Base-by-base conservation (phyloP, 768 basidiomycete species). In the Leucosporidium yakuticum region DNA sequence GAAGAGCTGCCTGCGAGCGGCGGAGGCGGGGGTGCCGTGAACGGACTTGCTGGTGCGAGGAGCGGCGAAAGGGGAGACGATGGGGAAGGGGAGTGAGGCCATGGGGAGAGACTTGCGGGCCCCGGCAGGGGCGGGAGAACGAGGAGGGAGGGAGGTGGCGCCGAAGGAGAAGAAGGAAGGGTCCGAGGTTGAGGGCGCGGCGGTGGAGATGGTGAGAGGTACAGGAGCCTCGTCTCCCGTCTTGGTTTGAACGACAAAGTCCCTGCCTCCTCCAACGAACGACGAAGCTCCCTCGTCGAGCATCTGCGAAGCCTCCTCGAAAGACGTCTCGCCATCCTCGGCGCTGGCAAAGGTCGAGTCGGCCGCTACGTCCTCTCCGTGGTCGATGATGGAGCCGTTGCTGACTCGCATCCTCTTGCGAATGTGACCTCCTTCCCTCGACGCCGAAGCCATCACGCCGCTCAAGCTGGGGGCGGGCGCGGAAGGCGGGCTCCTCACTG, bases 21-120 rank as follows among this genome's bases (percentile, higher is more conserved):
- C 39, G 14, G 39, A 44, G 39, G 39, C 39, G 39, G 39, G 39
- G 14, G 39, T 44, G 14, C 39, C 39, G 39, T 44, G 39, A 15
- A 34, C 21, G 6, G 53, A 27, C 32, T 34, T 21, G 44, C 39
- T 17, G 36, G 39, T 25, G 60, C 23, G n/a, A 15, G 9, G 20
- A 7, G 32, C 60, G 31, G 36, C 31, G 58, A 63, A 70, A 9
- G 69, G 69, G 6, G 65, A 67, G 54, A 67, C 63, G 65, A 70
- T 27, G 2, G 69, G 62, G 56, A 67, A 67, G 29, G 69, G 62
- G 25, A 70, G 65, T 4, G 29, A 12, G 4, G 65, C 36, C 14
- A 63, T 32, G 4, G 69, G 69, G 19, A 70, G 59, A 19, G 69
- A 70, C 56, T 70, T 69, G 50, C 69, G 54, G 0, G 64, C 15